Base-by-base conservation (phyloP, 1,284 basidiomycete genomes). In the Pseudozyma pruni region DNA sequence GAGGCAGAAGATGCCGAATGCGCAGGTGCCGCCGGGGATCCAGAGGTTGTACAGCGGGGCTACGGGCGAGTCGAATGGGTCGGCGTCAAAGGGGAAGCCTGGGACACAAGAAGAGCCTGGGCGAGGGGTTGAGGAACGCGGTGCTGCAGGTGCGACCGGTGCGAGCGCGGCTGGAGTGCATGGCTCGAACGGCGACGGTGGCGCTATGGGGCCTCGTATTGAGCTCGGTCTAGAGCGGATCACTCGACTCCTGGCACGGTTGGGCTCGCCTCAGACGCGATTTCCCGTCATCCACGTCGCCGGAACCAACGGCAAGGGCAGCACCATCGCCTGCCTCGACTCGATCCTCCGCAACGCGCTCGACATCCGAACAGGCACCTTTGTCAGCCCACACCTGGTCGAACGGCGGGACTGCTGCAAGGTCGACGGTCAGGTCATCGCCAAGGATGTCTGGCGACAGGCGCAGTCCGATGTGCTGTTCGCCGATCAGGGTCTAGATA, bases 221-320 rank as follows among this genome's bases (percentile, higher is more conserved):
- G 88, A 91, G 68, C 88, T 96, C 9, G 89, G 89, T 1, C 86
- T 96, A 1, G 85, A 89, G 35, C 88, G 92, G 5, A 89, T 97
- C 72, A 81, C 81, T 20, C 83, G 71, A 6, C 85, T 96, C 2
- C 86, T 90, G 47, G 62, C 80, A 5, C 81, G 86, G 50, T 85
- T 97, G 2, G 51, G 50, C 10, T 72, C 73, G 4, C 89, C 89
- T 0, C 84, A 86, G 0, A 89, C 90, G 75, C 87, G 85, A 0
- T 88, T 92, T 2, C 94, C 94, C 0, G 92, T 94, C 1, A 87
- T 94, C 34, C 96, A 98, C 80, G 87, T 98, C 48, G 90, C 93
- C 4, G 95, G 96, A 0, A 99, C 96, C 0, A 98, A 99, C 83
- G 95, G 95, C 27, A 99, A 99, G 83, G 96, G 96, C 25, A 94